phyloP scores from a whole-genome alignment of 2,329 filamentous ascomycete genomes.

The Aspergillus spinulosporus region DNA sequence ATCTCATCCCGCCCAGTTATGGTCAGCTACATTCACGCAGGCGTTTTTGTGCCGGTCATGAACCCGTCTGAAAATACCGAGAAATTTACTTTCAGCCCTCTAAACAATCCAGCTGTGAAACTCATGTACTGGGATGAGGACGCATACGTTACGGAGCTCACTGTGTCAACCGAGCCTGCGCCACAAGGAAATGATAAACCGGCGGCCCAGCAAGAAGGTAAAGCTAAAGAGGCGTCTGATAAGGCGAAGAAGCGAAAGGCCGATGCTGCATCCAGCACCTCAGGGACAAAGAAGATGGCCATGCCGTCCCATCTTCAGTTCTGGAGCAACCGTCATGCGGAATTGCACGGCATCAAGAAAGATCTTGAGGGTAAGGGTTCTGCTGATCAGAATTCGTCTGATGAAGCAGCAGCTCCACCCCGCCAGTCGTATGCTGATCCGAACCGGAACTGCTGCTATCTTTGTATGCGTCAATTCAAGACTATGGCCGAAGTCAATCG shows the following conservation, averaged over 20 bases:
- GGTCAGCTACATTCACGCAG: conserved; percentile 75
- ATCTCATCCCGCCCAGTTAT: conserved; percentile 72
- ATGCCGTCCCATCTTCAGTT: conserved; percentile 68
- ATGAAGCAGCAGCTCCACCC: conserved; percentile 36
- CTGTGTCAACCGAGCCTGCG: conserved; percentile 56
- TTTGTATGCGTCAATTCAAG: conserved; percentile 63
- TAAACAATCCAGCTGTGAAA: conserved; percentile 66
- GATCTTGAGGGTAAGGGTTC: conserved; percentile 28
- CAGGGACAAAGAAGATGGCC: conserved; percentile 47
- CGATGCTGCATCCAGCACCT: conserved; percentile 36
- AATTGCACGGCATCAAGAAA: conserved; percentile 58
- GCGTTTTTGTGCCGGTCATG: conserved; percentile 76
- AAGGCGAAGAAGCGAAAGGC: conserved; percentile 51
- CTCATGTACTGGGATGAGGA: conserved; percentile 76
- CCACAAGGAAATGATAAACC: conserved; percentile 18
- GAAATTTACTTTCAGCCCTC: conserved; percentile 67
- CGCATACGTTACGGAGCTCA: conserved; percentile 67
- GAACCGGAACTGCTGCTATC: conserved; percentile 59
- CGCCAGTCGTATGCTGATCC: conserved; percentile 62
- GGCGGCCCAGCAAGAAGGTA: conserved; percentile 24
- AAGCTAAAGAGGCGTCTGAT: conserved; percentile 42
- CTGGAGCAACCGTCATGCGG: conserved; percentile 70
- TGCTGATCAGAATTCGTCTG: conserved; percentile 19
- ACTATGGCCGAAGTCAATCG: conserved; percentile 56
- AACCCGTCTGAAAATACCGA: conserved; percentile 60